Evolutionary conservation across 1,284 basidiomycete genomes (phyloP).

Genomic region (Tetrapyrgos nigripes): DNA sequence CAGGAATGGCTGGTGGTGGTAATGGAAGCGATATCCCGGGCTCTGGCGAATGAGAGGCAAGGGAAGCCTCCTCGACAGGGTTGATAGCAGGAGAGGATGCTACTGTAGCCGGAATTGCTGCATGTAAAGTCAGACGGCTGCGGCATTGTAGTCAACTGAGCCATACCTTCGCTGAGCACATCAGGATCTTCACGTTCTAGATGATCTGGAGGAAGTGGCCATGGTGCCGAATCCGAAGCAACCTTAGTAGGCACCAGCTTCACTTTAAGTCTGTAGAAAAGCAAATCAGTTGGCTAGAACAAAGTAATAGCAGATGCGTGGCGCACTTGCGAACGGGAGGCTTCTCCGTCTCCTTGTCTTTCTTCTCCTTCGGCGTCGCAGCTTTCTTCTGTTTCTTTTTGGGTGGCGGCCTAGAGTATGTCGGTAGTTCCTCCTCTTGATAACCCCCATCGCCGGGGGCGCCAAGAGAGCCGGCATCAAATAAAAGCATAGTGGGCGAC

Average conservation of each 20-base stretch:
- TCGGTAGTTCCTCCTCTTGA: neutral
- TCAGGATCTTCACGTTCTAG: constrained; percentile 40
- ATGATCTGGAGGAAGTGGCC: too few species aligned
- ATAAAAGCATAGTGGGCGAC: constrained; percentile 45
- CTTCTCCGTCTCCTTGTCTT: constrained; percentile 22
- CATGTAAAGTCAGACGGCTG: constrained; percentile 2
- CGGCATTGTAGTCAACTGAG: constrained; percentile 1
- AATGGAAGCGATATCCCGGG: constrained; percentile 24
- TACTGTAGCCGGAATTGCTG: constrained; percentile 52
- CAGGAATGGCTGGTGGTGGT: constrained; percentile 27
- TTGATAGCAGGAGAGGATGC: constrained; percentile 54
- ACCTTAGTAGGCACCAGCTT: constrained; percentile 27
- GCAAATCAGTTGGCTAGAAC: constrained; percentile 2
- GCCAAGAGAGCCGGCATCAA: constrained; percentile 17
- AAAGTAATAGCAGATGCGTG: constrained; percentile 1
- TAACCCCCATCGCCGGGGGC: neutral
- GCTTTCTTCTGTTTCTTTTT: constrained; percentile 39
- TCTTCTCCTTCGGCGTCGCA: constrained; percentile 31
- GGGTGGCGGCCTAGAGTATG: neutral
- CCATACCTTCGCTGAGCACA: constrained; percentile 43
- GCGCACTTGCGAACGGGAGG: constrained; percentile 25
- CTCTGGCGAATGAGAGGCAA: constrained; percentile 42
- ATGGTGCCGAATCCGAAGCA: constrained; percentile 29
- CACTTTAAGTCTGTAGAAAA: constrained; percentile 11
- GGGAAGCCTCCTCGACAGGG: constrained; percentile 36